A percentile compares a stretch with the other conserved stretches of the same genome.
phyloP scores from a whole-genome alignment of 345 rosid species.

The Salix koriyanagi region DNA sequence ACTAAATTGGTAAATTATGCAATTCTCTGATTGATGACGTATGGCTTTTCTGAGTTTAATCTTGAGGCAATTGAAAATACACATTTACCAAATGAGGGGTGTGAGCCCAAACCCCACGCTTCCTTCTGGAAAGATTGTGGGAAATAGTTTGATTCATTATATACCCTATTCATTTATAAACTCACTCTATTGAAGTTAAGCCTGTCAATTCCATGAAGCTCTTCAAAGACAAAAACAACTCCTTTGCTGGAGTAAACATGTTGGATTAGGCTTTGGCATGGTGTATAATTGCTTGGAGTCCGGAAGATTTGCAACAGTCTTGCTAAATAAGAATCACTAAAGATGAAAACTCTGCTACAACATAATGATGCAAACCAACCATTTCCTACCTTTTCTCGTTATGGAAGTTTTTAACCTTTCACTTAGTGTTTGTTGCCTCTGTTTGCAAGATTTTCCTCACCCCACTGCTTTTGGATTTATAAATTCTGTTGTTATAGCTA shows the following conservation, averaged over 20 bases:
- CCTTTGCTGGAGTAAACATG: not conserved
- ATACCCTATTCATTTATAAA: not conserved
- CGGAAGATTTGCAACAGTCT: not conserved
- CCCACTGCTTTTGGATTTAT: slow-evolving; percentile 12
- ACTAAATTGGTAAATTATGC: not conserved
- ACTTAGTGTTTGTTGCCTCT: not conserved
- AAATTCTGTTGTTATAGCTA: slow-evolving; percentile 46
- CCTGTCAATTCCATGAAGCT: not conserved
- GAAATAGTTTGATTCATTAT: not conserved
- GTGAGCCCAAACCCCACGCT: not conserved
- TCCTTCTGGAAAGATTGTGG: not conserved
- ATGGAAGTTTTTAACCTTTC: not conserved
- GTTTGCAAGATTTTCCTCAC: not conserved
- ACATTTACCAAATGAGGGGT: not conserved
- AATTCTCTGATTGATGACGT: not conserved
- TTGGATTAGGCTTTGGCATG: not conserved
- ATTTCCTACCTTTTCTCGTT: not conserved
- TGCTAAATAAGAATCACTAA: not conserved
- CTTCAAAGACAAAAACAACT: not conserved
- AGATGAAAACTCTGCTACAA: not conserved
- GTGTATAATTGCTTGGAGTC: not conserved
- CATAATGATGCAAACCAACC: not conserved
- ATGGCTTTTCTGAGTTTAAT: too few species aligned
- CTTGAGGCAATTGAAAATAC: not conserved
- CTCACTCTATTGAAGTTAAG: not conserved